Evolutionary conservation across 129 eudicot species (phyloP), one percentile per base, ranked within the genome.

Genomic region (Erigeron canadensis): DNA sequence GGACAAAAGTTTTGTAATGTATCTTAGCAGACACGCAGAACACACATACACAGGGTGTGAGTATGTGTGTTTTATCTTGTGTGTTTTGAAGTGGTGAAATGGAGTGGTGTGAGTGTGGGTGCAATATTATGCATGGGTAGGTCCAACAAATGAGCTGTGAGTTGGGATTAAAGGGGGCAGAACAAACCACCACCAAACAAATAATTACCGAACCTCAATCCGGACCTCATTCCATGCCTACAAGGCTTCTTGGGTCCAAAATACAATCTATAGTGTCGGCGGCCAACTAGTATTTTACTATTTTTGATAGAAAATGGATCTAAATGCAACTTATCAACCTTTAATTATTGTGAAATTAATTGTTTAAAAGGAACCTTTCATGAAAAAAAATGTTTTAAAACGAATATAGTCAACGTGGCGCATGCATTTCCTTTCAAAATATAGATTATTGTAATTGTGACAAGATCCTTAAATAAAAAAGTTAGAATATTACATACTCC

Each of bases 251-350:
- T 77, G 86, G 39, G 28, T 41, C n/a, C 74, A 28, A 75, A 48
- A 70, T 12, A 55, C 63, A 37, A 40, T 44, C 17, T n/a, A 37
- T 13, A 58, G 85, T 85, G 95, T 88, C 95, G 95, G 95, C 81
- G 64, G 75, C 86, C 69, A 55, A 50, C 38, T 21, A 21, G 23
- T 5, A 19, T 23, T 10, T n/a, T 72, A 59, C 28, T 57, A 71
- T 40, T 57, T 45, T 43, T 58, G 58, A 57, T 71, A 44, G 45
- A 71, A 57, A 43, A 57, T 56, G 9, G 42, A 56, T n/a, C 53
- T 40, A 54, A 54, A 53, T 54, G 18, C 4, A n/a, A 6, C 15
- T 19, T 71, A 21, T 59, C 5, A 11, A 23, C 44, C 55, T 15
- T 16, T 51, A 40, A 12, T 56, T 17, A 19, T 41, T 40, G 7